Base-by-base conservation (phyloP, 164 flowering plant genomes). In the Vitis labrusca region DNA sequence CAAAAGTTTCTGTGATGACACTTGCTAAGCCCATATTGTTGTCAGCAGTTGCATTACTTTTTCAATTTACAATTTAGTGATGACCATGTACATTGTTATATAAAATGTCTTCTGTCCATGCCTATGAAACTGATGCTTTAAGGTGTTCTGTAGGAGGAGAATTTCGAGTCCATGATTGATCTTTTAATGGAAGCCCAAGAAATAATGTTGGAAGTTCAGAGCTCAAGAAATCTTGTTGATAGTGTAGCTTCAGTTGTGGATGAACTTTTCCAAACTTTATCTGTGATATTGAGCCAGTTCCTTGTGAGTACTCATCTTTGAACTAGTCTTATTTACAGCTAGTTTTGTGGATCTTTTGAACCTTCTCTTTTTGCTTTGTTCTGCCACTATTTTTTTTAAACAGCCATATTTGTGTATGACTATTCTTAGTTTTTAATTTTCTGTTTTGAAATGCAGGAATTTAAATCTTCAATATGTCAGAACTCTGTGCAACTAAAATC, bases 181-280 rank as follows among this genome's bases (percentile, higher is more conserved):
- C 71, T 91, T 51, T 72, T 66, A 58, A 53, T 32, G 70, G 92
- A 87, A 70, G 78, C 85, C 37, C 80, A 79, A 74, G 95, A 75
- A 61, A 59, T 88, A 58, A 23, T 68, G 37, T 76, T 56, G 12
- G 93, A 90, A 82, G 75, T 85, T 79, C 83, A 88, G 63, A 79
- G 71, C 66, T 85, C 84, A 16, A 77, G 71, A 79, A 49, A 55
- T 76, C 61, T 60, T 48, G 70, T 72, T 12, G 83, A 77, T 29
- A 68, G 70, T 61, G 58, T 82, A 66, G 82, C 77, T 59, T 81
- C 83, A 23, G 72, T 89, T 59, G 32, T 83, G 17, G 84, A 84
- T 49, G 99, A 95, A 64, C 81, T 81, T 71, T 76, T 86, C 49
- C 73, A 77, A 61, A 79, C 70, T 71, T 78, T 76, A 60, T 80